Conservation (phyloP, 805 yeast genomes). For the Starmerella geochares region DNA sequence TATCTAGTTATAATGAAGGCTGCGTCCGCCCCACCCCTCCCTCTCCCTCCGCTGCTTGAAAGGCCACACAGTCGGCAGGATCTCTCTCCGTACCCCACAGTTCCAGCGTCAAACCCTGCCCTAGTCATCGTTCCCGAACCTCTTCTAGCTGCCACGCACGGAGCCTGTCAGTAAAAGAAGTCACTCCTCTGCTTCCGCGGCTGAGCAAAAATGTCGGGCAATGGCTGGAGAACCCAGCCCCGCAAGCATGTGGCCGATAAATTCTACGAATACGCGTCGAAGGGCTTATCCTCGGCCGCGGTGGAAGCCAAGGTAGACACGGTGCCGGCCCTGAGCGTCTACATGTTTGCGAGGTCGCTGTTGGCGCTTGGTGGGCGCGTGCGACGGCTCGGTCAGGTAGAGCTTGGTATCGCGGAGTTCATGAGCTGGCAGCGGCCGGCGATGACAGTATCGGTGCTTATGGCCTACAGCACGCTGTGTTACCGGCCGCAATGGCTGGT, state of each 20-base stretch:
- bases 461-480: slow-evolving; percentile 56
- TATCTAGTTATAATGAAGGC: too few relatives aligned
- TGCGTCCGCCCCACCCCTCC: too few relatives aligned
- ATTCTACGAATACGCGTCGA: slow-evolving; percentile 14
- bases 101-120: not conserved
- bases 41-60: too few relatives aligned
- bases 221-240: not conserved
- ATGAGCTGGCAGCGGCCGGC: slow-evolving; percentile 70
- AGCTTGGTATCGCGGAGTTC: slow-evolving; percentile 49
- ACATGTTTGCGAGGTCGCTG: slow-evolving; percentile 16
- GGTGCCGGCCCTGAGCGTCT: slow-evolving; percentile 21
- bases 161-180: too few relatives aligned
- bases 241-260: slow-evolving; percentile 18
- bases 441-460: slow-evolving; percentile 50
- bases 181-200: too few relatives aligned
- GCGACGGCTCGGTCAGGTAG: slow-evolving; percentile 41
- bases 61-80: not conserved
- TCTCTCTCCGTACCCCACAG: not conserved
- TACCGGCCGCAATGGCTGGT: slow-evolving; percentile 60
- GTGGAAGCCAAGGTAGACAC: slow-evolving; percentile 13
- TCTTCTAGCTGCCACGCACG: too few relatives aligned
- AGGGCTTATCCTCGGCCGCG: slow-evolving; percentile 9
- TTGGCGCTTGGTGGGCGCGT: slow-evolving; percentile 18
- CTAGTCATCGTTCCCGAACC: not conserved
- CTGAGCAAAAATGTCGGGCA: not conserved